Percentiles rank a stretch among this genome's conserved stretches.
phyloP scores from a whole-genome alignment of 176 grass and related monocot genomes.

The Eleusine indica region DNA sequence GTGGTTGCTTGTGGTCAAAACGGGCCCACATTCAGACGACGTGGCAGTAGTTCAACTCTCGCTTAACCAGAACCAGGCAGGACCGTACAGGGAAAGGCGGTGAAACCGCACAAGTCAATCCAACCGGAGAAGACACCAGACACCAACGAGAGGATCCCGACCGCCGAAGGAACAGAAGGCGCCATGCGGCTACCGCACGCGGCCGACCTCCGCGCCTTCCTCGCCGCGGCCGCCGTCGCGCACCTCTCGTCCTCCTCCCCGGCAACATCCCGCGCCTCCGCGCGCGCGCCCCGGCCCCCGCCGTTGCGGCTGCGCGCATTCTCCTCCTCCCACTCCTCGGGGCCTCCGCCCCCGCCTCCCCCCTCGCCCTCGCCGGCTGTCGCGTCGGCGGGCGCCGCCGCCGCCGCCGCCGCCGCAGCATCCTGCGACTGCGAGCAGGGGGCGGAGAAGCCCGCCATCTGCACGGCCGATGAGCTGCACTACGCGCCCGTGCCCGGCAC shows the following conservation, averaged over 20 bases:
- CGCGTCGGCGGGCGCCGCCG: constrained; percentile 1
- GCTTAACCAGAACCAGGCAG: neutral
- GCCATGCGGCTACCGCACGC: constrained; percentile 58
- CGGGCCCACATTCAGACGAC: neutral
- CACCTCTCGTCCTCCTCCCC: constrained; percentile 39
- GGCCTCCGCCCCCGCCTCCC: constrained; percentile 11
- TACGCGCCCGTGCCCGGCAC: constrained; percentile 87
- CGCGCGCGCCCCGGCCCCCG: constrained; percentile 3
- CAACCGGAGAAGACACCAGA: constrained; percentile 11
- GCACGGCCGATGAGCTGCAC: constrained; percentile 95
- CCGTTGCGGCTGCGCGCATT: constrained; percentile 45
- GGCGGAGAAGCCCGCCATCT: constrained; percentile 63
- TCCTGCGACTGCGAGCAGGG: constrained; percentile 37
- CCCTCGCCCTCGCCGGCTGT: constrained; percentile 18
- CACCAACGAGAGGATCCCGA: constrained; percentile 20
- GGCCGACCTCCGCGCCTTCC: constrained; percentile 58
- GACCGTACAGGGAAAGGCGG: neutral
- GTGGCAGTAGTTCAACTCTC: neutral
- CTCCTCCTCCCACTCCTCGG: constrained; percentile 37
- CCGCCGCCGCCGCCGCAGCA: neutral
- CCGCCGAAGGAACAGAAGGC: neutral
- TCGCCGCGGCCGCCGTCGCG: constrained; percentile 58
- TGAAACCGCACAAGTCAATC: neutral
- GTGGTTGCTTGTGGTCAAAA: neutral
- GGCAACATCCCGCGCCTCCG: constrained; percentile 17